phyloP scores from a whole-genome alignment of 139 green algal species.

The Closterium sp. region DNA sequence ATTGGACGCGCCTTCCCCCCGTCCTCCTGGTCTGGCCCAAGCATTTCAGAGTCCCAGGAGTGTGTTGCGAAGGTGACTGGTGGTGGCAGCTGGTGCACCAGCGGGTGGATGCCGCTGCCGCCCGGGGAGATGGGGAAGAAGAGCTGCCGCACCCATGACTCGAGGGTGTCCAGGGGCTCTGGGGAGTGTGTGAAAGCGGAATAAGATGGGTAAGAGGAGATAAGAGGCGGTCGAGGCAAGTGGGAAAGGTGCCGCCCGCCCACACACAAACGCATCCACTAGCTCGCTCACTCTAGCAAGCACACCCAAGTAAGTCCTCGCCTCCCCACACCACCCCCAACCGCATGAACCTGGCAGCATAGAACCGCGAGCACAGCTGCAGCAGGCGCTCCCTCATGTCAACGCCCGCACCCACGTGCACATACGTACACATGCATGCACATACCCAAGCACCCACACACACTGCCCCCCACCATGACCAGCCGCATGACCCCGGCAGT shows the following conservation, averaged over 20 bases:
- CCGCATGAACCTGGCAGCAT: constrained; percentile 83
- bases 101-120: background rate
- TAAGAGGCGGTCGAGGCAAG: background rate
- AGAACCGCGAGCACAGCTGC: constrained; percentile 82
- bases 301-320: background rate
- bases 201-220: background rate
- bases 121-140: too few species aligned
- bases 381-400: constrained; percentile 72
- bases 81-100: background rate
- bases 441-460: background rate
- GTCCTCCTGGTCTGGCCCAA: too few species aligned
- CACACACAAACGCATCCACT: too few species aligned
- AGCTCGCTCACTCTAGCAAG: background rate
- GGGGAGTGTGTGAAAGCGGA: too few species aligned
- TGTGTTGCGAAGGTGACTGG: background rate
- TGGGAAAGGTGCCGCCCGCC: too few species aligned
- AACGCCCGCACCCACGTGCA: constrained; percentile 58
- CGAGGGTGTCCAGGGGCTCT: background rate
- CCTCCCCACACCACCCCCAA: constrained; percentile 80
- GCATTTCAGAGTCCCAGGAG: background rate
- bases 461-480: too few species aligned
- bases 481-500: constrained; percentile 83
- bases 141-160: too few species aligned
- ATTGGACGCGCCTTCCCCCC: too few species aligned
- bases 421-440: constrained; percentile 48